Evolutionary conservation across 352 stramenopile genomes (phyloP).

Genomic region (Phytophthora pisi): DNA sequence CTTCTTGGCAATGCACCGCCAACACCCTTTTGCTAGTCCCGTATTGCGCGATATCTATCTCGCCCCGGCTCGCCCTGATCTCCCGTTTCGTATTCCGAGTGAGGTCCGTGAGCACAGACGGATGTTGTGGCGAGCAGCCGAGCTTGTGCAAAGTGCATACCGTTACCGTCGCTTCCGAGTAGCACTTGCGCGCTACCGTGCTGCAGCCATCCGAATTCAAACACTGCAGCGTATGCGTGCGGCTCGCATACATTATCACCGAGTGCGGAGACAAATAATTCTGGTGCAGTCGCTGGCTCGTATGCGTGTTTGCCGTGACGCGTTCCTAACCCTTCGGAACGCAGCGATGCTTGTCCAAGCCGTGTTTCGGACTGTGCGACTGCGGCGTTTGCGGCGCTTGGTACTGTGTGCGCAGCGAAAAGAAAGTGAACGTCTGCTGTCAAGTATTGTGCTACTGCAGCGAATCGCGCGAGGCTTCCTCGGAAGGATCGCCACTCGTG

Average conservation of each 20-base stretch:
- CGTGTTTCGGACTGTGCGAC: conserved; percentile 55
- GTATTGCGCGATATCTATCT: conserved; percentile 68
- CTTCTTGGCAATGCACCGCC: conserved; percentile 53
- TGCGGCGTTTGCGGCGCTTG: conserved; percentile 58
- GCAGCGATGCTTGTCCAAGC: conserved; percentile 63
- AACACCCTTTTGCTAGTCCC: conserved; percentile 44
- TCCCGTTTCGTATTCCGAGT: conserved; percentile 52
- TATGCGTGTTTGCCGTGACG: conserved; percentile 49
- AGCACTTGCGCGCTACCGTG: conserved; percentile 57
- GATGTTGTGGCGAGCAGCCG: conserved; percentile 61
- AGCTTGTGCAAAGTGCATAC: conserved; percentile 62
- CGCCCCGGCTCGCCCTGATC: conserved; percentile 33
- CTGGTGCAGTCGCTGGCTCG: conserved; percentile 60
- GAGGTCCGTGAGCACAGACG: conserved; percentile 62
- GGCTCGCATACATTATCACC: conserved; percentile 37
- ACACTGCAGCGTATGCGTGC: conserved; percentile 59
- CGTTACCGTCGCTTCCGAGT: conserved; percentile 59
- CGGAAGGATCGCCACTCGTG: conserved; percentile 36
- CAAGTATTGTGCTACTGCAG: conserved; percentile 52
- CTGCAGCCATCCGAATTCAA: conserved; percentile 66
- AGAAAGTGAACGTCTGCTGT: conserved; percentile 47
- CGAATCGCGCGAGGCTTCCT: conserved; percentile 65
- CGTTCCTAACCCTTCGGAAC: conserved; percentile 49
- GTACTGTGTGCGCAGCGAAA: conserved; percentile 62
- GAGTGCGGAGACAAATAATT: conserved; percentile 47